A percentile compares a stretch with the other conserved stretches of the same genome.
These are phyloP conservation scores for Lotmaria passim DNA, from an alignment of 208 protist species.

Conservation along the genomic window DNA sequence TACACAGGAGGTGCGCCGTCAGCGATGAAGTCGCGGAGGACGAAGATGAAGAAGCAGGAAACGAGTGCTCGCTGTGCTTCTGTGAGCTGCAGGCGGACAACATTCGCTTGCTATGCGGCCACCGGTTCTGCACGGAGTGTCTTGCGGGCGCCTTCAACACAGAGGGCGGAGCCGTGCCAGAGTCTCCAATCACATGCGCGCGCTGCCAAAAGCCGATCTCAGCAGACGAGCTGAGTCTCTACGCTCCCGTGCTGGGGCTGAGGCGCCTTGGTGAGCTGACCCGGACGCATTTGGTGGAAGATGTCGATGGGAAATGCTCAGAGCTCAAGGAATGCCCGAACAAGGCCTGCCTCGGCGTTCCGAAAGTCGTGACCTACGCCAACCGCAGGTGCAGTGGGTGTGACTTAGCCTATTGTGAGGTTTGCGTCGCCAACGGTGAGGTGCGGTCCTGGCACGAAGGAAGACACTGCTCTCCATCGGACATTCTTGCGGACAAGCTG, in stretches of 20 bases:
- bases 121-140: conserved; percentile 14
- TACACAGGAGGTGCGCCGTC: not conserved
- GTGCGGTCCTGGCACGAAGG: conserved; percentile 9
- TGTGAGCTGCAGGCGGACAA: not conserved
- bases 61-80: conserved; percentile 1
- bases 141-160: conserved; percentile 12
- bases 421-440: not conserved
- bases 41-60: not conserved
- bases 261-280: not conserved
- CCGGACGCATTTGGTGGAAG: not conserved
- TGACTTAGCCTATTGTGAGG: conserved; percentile 13
- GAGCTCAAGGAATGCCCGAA: conserved; percentile 20
- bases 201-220: not conserved
- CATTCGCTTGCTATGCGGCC: conserved; percentile 4
- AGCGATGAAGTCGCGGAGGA: not conserved
- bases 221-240: conserved; percentile 1
- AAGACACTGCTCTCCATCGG: not conserved
- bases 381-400: conserved; percentile 16
- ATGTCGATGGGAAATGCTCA: not conserved
- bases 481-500: not conserved
- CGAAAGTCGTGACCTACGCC: not conserved
- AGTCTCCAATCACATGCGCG: conserved; percentile 2
- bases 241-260: not conserved
- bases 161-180: conserved; percentile 4
- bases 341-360: conserved; percentile 15